Base-by-base conservation (phyloP, 2,329 filamentous ascomycete genomes). In the Pestalotiopsis sp. region DNA sequence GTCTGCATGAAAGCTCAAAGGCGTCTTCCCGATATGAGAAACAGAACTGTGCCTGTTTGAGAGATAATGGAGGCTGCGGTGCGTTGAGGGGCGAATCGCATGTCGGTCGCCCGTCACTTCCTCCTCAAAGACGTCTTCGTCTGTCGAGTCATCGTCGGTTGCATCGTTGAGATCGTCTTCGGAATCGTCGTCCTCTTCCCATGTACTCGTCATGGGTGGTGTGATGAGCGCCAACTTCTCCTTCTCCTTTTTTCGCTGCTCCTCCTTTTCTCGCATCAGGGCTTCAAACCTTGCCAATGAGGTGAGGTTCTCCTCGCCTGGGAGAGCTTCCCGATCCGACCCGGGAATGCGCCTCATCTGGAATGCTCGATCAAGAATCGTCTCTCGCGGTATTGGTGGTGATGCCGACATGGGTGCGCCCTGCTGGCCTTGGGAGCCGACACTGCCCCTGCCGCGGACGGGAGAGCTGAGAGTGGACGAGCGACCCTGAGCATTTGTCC, bases 341-440 rank as follows among this genome's bases (percentile, higher is more conserved):
- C 89, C 89, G 17, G 89, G 89, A 41, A 91, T 90, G 68, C 82
- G 88, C 9, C 87, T 83, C 79, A 91, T 79, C 72, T 90, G 88
- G 73, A 92, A 91, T 0, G 90, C 90, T 52, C 90, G 81, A 75
- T 92, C 90, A n/a, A 91, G 78, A 65, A 92, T 91, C 0, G 90
- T 91, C 77, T 92, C 89, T 17, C 89, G 84, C 2, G 86, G 87
- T 0, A 78, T 80, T 2, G 86, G 85, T 0, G 87, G 87, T 0
- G 87, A 86, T 72, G 82, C 83, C 1, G 84, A 83, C 56, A 84
- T 80, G 2, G 82, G 73, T 9, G 83, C 74, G 4, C 75, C 73
- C 6, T 76, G 73, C 1, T 82, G 81, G 17, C 81, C 79, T 13
- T 85, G 83, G 1, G 87, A 89, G 70, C 85, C 82, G 63, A 89